Conservation (phyloP, 2,329 filamentous ascomycete species). For the Nemania diffusa region DNA sequence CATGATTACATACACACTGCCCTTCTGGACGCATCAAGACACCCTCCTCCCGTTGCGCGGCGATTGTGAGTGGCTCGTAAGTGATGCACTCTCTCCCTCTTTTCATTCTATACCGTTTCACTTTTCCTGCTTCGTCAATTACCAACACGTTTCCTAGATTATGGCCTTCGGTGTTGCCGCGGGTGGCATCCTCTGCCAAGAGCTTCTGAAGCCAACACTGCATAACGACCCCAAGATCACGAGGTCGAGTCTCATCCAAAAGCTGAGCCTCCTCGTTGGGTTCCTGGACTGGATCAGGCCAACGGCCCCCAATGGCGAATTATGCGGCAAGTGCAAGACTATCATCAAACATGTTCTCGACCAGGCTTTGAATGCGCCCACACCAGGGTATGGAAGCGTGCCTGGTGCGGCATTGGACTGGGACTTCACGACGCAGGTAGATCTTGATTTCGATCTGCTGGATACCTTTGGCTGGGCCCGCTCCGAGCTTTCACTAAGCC, state of each 20-base stretch:
- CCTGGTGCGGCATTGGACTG: constrained; percentile 48
- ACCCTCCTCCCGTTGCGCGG: constrained; percentile 54
- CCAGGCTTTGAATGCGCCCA: constrained; percentile 57
- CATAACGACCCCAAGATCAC: constrained; percentile 52
- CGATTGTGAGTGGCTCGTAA: constrained; percentile 63
- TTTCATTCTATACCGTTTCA: background rate
- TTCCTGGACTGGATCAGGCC: constrained; percentile 64
- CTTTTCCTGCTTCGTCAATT: background rate
- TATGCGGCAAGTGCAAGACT: constrained; percentile 58
- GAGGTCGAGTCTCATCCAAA: constrained; percentile 61
- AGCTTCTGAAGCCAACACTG: constrained; percentile 58
- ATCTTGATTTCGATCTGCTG: constrained; percentile 60
- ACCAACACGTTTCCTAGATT: constrained; percentile 47
- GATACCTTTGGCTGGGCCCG: constrained; percentile 62
- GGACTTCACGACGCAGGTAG: constrained; percentile 49
- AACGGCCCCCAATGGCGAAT: constrained; percentile 59
- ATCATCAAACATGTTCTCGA: constrained; percentile 64
- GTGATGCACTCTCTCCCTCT: constrained; percentile 25
- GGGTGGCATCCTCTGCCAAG: constrained; percentile 61
- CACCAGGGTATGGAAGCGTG: constrained; percentile 30
- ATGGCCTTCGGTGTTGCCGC: constrained; percentile 62
- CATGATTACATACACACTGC: constrained; percentile 53
- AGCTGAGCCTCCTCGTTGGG: constrained; percentile 61
- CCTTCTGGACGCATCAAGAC: constrained; percentile 62
- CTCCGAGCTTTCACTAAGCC: constrained; percentile 39